A percentile compares a stretch with the other conserved stretches of the same genome.
phyloP scores from a whole-genome alignment of 495 filamentous ascomycete species.

The Neurospora sp. region DNA sequence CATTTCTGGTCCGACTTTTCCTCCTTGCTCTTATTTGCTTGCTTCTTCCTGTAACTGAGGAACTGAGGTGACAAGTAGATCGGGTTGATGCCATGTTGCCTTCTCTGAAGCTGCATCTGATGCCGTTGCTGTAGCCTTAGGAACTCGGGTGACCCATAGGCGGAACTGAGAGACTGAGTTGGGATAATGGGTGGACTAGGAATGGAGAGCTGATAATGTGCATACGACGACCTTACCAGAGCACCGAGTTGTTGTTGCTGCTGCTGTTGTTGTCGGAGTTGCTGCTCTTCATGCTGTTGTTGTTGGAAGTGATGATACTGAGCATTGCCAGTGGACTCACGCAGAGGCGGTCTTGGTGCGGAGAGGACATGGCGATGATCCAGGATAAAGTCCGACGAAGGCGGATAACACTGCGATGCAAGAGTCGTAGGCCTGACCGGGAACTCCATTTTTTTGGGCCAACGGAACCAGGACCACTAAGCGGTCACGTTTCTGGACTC shows the following conservation, averaged over 20 bases:
- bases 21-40: constrained; percentile 46
- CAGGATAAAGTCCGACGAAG: constrained; percentile 8
- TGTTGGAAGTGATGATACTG: constrained; percentile 23
- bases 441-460: constrained; percentile 14
- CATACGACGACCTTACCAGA: constrained; percentile 22
- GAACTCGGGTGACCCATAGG: constrained; percentile 20
- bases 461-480: constrained; percentile 2
- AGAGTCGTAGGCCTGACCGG: constrained; percentile 15
- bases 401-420: constrained; percentile 20
- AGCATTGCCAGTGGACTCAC: constrained; percentile 39
- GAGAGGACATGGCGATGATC: constrained; percentile 13
- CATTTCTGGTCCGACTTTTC: constrained; percentile 48
- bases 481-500: constrained; percentile 6
- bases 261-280: neutral
- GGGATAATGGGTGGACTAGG: constrained; percentile 33
- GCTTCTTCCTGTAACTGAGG: constrained; percentile 56
- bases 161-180: constrained; percentile 30
- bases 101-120: constrained; percentile 10
- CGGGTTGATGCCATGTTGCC: constrained; percentile 33
- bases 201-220: constrained; percentile 25
- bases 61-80: constrained; percentile 49
- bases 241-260: constrained; percentile 11
- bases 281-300: neutral
- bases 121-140: constrained; percentile 13
- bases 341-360: constrained; percentile 32